Conservation (phyloP, 305 asterid species). For the Nicotiana rustica region DNA sequence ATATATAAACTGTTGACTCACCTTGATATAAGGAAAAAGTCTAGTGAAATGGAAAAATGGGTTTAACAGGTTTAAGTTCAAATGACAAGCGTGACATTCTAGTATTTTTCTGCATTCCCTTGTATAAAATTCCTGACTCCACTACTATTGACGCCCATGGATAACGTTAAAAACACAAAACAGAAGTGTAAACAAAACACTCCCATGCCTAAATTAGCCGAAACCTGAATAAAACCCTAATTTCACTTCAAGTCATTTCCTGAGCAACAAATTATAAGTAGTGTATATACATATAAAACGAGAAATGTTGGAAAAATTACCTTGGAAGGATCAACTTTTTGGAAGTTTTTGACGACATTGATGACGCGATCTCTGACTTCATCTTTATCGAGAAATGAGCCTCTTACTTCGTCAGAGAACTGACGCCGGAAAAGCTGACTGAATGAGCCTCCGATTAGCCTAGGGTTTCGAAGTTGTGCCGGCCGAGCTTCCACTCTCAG, state of each 20-base stretch:
- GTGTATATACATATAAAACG: too few relatives aligned
- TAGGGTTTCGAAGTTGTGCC: constrained; percentile 51
- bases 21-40: too few relatives aligned
- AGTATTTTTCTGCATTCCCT: too few relatives aligned
- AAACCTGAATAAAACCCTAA: constrained; percentile 1
- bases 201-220: not conserved
- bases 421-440: constrained; percentile 57
- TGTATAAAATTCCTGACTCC: too few relatives aligned
- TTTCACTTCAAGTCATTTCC: constrained; percentile 2
- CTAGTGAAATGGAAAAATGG: too few relatives aligned
- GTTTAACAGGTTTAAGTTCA: too few relatives aligned
- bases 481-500: constrained; percentile 54
- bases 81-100: too few relatives aligned
- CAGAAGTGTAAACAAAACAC: not conserved
- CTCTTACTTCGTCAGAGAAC: constrained; percentile 67
- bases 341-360: constrained; percentile 62
- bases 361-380: constrained; percentile 81
- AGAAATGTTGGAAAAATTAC: constrained; percentile 34
- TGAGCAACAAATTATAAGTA: not conserved
- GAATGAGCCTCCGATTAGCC: constrained; percentile 41
- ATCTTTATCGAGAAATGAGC: constrained; percentile 75
- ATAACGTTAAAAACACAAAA: too few relatives aligned
- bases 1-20: too few relatives aligned
- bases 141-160: too few relatives aligned
- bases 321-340: constrained; percentile 78